Evolutionary conservation across 345 rosid species (phyloP), one percentile per base, ranked within the genome.

Genomic region (Gossypium raimondii): DNA sequence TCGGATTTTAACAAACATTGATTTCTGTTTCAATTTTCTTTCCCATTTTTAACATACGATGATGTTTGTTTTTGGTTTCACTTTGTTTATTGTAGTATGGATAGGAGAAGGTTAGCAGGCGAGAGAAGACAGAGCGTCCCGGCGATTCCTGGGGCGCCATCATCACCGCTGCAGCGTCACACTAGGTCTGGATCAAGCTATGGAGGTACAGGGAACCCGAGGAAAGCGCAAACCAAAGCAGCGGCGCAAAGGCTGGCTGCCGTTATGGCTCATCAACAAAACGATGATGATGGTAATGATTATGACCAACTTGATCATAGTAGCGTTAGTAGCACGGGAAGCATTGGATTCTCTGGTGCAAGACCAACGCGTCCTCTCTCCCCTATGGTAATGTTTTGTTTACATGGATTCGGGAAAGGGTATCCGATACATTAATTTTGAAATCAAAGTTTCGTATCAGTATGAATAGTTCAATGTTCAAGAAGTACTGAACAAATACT

Each of bases 241-340:
- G 97, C 97, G 2, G 97, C 98, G 22, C 92, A 85, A 74, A 80
- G 90, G 86, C 88, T 91, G 59, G 97, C 97, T 2, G 93, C 90
- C 62, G 93, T 89, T 14, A 91, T 89, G 97, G 83, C 93, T 2
- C 77, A 84, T 73, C 83, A 89, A 74, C 81, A 78, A 8, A 70
- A 78, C 0, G 92, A 86, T 50, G 88, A 85, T 7, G 90, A 86
- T 13, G 89, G 86, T 1, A 92, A 60, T 6, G 70, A 44, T 43
- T 24, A 86, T 1, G 90, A 90, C 44, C 80, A 81, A 76, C 76
- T 87, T 13, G 61, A 52, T 73, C 87, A 82, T 65, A 76, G 84
- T 29, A 81, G 66, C 6, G 67, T 76, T 34, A 11, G 76, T 14
- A 82, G 86, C 14, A 25, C 76, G 2, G 93, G 87, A 7, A 75